These are phyloP conservation scores for Trichoderma sp. DNA, from an alignment of 2,329 filamentous ascomycete species.

Conservation along the genomic window DNA sequence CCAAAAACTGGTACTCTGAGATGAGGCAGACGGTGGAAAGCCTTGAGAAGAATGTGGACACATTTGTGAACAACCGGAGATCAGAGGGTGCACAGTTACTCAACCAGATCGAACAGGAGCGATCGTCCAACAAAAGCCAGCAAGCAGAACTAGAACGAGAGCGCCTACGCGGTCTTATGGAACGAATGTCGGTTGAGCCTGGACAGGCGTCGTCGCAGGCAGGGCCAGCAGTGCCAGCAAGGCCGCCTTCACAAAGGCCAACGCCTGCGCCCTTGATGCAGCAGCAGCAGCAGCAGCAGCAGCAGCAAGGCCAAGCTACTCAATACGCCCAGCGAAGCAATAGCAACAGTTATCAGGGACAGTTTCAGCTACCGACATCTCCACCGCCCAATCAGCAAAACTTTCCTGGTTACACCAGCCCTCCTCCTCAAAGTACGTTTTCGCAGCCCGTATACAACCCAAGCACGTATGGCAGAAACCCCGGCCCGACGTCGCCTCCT, in stretches of 20 bases:
- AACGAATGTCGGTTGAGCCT: conserved; percentile 87
- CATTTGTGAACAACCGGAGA: conserved; percentile 91
- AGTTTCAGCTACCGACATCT: conserved; percentile 61
- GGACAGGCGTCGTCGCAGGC: conserved; percentile 32
- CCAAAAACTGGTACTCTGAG: conserved; percentile 90
- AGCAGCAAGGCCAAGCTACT: conserved; percentile 46
- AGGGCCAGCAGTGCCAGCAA: conserved; percentile 28
- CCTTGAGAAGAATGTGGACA: conserved; percentile 92
- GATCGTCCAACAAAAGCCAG: conserved; percentile 58
- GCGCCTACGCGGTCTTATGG: conserved; percentile 85
- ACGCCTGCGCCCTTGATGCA: conserved; percentile 49
- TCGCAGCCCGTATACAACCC: conserved; percentile 59
- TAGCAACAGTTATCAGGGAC: conserved; percentile 52
- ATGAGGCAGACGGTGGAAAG: conserved; percentile 95
- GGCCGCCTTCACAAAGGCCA: conserved; percentile 30
- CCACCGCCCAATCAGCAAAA: conserved; percentile 54
- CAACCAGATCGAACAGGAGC: conserved; percentile 80
- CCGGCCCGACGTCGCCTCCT: conserved; percentile 62
- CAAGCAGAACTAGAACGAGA: conserved; percentile 85
- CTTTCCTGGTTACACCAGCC: conserved; percentile 46
- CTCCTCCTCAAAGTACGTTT: conserved; percentile 48
- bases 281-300: conserved; percentile 56
- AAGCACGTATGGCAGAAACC: conserved; percentile 59
- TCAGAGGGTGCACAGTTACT: conserved; percentile 90
- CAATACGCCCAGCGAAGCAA: conserved; percentile 51